phyloP scores from a whole-genome alignment of 2,329 filamentous ascomycete species.

The Metarhizium rileyi region DNA sequence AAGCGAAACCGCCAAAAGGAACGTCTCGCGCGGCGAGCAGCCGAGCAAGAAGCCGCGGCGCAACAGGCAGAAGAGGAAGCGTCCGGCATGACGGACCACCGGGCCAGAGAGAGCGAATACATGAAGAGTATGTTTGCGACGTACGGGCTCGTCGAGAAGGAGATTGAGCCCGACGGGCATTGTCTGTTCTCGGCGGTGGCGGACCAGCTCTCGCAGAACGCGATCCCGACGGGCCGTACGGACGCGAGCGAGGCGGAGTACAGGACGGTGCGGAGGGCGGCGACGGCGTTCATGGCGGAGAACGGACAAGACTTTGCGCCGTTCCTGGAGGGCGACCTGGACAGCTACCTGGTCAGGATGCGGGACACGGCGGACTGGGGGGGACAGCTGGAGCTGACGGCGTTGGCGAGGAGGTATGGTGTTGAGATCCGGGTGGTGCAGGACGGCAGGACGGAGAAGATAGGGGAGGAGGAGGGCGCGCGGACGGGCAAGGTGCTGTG shows the following conservation, averaged over 20 bases:
- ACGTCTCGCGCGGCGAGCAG: conserved; percentile 77
- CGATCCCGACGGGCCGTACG: neutral
- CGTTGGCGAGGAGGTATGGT: conserved; percentile 70
- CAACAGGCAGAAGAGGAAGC: conserved; percentile 67
- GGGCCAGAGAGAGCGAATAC: conserved; percentile 56
- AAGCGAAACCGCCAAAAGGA: conserved; percentile 91
- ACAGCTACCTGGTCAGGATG: conserved; percentile 65
- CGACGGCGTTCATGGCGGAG: conserved; percentile 65
- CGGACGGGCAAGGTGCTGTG: conserved; percentile 54
- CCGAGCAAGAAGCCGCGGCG: conserved; percentile 65
- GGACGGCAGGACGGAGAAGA: conserved; percentile 69
- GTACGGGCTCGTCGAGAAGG: conserved; percentile 59
- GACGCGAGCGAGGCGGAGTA: conserved; percentile 38
- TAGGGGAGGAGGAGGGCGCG: conserved; percentile 39
- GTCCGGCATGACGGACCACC: conserved; percentile 60
- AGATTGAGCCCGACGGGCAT: conserved; percentile 85
- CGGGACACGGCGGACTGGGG: conserved; percentile 91
- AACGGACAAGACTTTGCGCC: conserved; percentile 75
- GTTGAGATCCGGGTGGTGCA: conserved; percentile 80
- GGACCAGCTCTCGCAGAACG: conserved; percentile 5
- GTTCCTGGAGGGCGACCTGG: conserved; percentile 76
- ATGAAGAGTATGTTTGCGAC: conserved; percentile 60
- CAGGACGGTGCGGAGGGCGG: conserved; percentile 55
- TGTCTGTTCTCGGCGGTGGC: conserved; percentile 72
- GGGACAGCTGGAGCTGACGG: conserved; percentile 80